Percentiles rank a stretch among this genome's conserved stretches.
Evolutionary conservation across 495 filamentous ascomycete genomes (phyloP).

Genomic region (Podospora comata): DNA sequence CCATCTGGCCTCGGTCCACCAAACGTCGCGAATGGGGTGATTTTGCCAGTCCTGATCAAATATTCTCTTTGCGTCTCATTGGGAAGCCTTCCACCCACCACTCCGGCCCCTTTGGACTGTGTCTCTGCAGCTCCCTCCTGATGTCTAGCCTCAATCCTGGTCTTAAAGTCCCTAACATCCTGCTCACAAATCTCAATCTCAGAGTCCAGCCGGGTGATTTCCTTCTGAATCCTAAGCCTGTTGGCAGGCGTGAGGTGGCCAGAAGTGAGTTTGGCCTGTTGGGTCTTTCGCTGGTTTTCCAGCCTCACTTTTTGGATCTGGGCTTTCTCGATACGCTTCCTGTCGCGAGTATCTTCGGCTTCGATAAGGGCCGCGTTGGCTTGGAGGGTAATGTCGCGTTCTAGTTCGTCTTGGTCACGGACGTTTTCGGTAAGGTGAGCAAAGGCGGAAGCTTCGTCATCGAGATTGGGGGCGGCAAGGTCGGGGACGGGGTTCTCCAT

Average conservation of each 20-base stretch:
- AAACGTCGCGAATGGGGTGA: slow-evolving; percentile 86
- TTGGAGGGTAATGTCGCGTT: slow-evolving; percentile 67
- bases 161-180: slow-evolving; percentile 73
- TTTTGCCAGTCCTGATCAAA: slow-evolving; percentile 92
- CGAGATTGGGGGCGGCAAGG: slow-evolving; percentile 14
- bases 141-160: slow-evolving; percentile 72
- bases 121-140: slow-evolving; percentile 46
- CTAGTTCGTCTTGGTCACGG: slow-evolving; percentile 80
- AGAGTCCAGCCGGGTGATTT: slow-evolving; percentile 60
- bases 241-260: slow-evolving; percentile 37
- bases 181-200: slow-evolving; percentile 58
- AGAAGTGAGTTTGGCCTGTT: slow-evolving; percentile 43
- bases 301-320: slow-evolving; percentile 55
- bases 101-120: slow-evolving; percentile 35
- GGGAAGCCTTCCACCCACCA: slow-evolving; percentile 52
- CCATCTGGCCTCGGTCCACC: slow-evolving; percentile 51
- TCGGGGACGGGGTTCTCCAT: not conserved
- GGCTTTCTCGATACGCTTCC: slow-evolving; percentile 79
- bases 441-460: slow-evolving; percentile 66
- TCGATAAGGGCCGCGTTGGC: slow-evolving; percentile 75
- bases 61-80: slow-evolving; percentile 84
- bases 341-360: slow-evolving; percentile 82
- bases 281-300: slow-evolving; percentile 40
- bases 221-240: slow-evolving; percentile 53
- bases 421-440: slow-evolving; percentile 67